Conservation (phyloP, 2,329 filamentous ascomycete genomes). For the Pseudopithomyces chartarum region DNA sequence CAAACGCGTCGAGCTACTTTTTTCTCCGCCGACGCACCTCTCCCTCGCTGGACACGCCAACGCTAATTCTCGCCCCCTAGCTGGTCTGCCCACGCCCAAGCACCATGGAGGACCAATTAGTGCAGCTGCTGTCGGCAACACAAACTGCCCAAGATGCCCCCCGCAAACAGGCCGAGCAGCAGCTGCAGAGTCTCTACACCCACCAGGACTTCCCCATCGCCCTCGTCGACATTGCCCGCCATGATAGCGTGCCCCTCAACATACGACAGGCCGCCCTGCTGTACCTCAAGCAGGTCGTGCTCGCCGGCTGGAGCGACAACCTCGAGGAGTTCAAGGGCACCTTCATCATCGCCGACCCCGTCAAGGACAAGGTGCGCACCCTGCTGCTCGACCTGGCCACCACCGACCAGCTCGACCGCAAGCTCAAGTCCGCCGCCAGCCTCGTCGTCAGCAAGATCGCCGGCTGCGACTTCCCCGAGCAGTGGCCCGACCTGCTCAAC, state of each 20-base stretch:
- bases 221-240: constrained; percentile 79
- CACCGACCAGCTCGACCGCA: constrained; percentile 75
- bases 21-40: constrained; percentile 4
- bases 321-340: constrained; percentile 72
- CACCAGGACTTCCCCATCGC: constrained; percentile 76
- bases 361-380: constrained; percentile 74
- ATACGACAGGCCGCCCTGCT: constrained; percentile 85
- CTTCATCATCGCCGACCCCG: constrained; percentile 72
- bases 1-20: constrained; percentile 13
- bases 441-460: constrained; percentile 93
- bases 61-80: constrained; percentile 9
- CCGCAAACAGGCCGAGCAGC: constrained; percentile 84
- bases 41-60: background rate
- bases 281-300: constrained; percentile 80
- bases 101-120: constrained; percentile 89
- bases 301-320: constrained; percentile 79
- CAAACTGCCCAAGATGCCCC: constrained; percentile 76
- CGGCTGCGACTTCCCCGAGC: constrained; percentile 87
- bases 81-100: constrained; percentile 1
- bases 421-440: constrained; percentile 87
- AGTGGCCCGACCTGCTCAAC: constrained; percentile 90
- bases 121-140: constrained; percentile 84
- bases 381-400: constrained; percentile 78
- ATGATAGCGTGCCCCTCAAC: constrained; percentile 72
- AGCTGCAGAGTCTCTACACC: constrained; percentile 72